phyloP scores from a whole-genome alignment of 192 early-diverging fungal species.

The Gigaspora rosea region DNA sequence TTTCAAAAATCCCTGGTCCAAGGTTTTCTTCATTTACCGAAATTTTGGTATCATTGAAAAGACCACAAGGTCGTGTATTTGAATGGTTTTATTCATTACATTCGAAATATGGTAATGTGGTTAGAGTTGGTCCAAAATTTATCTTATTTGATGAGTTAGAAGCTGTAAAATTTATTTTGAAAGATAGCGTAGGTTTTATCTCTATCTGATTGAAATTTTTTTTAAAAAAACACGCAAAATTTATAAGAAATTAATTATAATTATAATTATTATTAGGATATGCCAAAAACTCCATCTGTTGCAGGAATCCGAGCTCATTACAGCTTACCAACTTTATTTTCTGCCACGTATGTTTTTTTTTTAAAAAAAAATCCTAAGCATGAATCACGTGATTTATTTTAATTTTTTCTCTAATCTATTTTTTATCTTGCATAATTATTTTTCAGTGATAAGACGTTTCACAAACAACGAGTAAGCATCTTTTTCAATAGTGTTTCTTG shows the following conservation, averaged over 20 bases:
- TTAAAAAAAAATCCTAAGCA: neutral
- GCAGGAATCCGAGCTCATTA: constrained; percentile 3
- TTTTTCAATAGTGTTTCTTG: no score
- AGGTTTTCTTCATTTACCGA: neutral
- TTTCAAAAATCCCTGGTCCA: constrained; percentile 13
- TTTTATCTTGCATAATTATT: neutral
- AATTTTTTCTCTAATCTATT: neutral
- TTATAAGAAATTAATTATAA: neutral
- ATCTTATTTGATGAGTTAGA: constrained; percentile 47
- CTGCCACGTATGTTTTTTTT: neutral
- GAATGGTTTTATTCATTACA: constrained; percentile 35
- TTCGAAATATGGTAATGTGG: constrained; percentile 42
- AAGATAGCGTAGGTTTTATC: constrained; percentile 7
- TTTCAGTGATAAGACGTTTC: neutral
- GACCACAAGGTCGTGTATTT: constrained; percentile 19
- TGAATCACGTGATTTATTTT: neutral
- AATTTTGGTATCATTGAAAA: neutral
- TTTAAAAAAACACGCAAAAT: neutral
- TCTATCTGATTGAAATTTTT: neutral
- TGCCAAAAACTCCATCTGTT: constrained; percentile 8
- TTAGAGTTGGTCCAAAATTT: constrained; percentile 37
- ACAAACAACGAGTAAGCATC: constrained; percentile 1
- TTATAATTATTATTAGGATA: neutral
- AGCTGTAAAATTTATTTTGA: constrained; percentile 40
- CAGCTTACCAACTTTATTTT: constrained; percentile 11